Evolutionary conservation across 176 grass and related monocot genomes (phyloP).

Genomic region (Panicum miliaceum): DNA sequence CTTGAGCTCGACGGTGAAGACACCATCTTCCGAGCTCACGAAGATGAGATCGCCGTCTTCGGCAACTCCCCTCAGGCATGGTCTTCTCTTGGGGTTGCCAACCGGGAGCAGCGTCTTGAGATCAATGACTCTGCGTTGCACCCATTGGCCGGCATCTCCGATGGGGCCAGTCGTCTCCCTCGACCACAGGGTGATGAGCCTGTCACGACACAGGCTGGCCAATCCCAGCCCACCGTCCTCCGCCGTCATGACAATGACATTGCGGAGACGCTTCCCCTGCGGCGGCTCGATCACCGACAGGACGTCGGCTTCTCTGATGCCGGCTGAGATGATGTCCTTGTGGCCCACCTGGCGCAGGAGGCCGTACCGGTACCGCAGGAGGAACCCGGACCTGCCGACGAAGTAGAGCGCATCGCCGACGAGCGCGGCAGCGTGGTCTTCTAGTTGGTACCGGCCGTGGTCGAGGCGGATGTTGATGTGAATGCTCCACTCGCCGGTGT

Average conservation of each 20-base stretch:
- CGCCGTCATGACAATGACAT: not conserved
- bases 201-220: not conserved
- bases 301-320: not conserved
- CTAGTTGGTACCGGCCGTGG: too few relatives aligned
- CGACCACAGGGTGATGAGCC: not conserved
- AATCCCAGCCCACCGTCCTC: not conserved
- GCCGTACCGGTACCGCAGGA: conserved; percentile 9
- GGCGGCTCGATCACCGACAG: conserved; percentile 1
- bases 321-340: not conserved
- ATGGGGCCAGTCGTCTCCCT: not conserved
- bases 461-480: conserved; percentile 1
- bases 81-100: not conserved
- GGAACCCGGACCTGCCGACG: not conserved
- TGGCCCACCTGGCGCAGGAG: not conserved
- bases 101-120: not conserved
- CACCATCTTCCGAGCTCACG: not conserved
- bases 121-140: not conserved
- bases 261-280: not conserved
- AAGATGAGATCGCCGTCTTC: not conserved
- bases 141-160: not conserved
- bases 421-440: not conserved
- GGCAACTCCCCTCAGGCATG: not conserved
- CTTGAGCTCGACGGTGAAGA: not conserved
- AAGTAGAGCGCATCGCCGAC: conserved; percentile 7
- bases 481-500: not conserved